Base-by-base conservation (phyloP, 129 eudicot species). In the Ambrosia trifida region DNA sequence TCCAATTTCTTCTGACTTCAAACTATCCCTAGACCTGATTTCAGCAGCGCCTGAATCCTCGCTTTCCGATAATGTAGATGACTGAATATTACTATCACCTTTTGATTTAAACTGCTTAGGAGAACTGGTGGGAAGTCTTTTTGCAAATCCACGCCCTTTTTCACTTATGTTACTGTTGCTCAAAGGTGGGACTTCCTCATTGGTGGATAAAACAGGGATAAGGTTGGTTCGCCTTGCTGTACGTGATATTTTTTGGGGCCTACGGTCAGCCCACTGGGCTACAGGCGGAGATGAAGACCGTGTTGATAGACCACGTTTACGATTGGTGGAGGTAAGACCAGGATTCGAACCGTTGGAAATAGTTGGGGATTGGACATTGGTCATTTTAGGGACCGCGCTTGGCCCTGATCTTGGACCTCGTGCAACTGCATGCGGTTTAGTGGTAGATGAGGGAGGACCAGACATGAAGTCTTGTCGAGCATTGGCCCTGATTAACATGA, bases 211-310 rank as follows among this genome's bases (percentile, higher is more conserved):
- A 40, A 82, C 80, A 31, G 97, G 97, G 58, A 83, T 71, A 36
- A 87, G 84, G 56, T 85, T 87, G 41, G 89, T 90, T 64, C 94
- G 74, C 67, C 95, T 85, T 45, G 97, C 97, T 31, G 97, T 74
- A 41, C 95, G 87, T 72, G 95, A 87, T 40, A 87, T 90, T 81
- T 90, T 90, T 35, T 90, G 95, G 46, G 91, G 95, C 76, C 95
- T 85, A 38, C 87, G 88, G 32, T 87, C 86, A 28, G 82, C 87
- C 97, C 97, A 90, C 40, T 83, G 93, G 19, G 87, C 80, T 68
- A 90, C 97, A 66, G 97, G 95, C 30, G 95, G 95, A 38, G 97
- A 90, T 50, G 95, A 79, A 62, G 97, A 83, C 64, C 88, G 85
- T 41, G 87, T 71, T 49, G 95, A 77, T 68, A 20, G 67, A 11